These are phyloP conservation scores for Metschnikowia koreensis DNA, from an alignment of 805 yeast genomes.

Conservation along the genomic window DNA sequence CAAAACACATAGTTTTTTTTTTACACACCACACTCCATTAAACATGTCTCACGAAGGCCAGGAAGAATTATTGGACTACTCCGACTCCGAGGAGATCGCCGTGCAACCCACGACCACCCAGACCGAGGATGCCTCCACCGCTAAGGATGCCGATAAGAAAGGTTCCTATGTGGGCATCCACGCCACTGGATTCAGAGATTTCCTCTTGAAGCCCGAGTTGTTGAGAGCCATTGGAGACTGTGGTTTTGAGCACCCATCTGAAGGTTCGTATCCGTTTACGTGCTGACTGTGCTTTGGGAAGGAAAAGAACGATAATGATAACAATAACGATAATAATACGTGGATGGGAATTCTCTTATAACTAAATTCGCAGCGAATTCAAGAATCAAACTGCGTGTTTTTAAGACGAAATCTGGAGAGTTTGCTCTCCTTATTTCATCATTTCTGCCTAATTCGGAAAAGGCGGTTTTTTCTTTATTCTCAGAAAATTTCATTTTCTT, in stretches of 20 bases:
- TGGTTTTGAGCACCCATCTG: slow-evolving; percentile 99
- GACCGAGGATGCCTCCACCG: slow-evolving; percentile 49
- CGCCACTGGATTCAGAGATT: slow-evolving; percentile 98
- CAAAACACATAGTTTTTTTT: neutral
- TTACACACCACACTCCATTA: neutral
- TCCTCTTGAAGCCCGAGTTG: slow-evolving; percentile 92
- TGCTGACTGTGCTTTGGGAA: slow-evolving; percentile 2
- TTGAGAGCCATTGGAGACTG: slow-evolving; percentile 97
- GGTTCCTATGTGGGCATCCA: slow-evolving; percentile 98
- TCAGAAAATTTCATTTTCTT: no score
- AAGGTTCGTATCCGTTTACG: slow-evolving; percentile 64
- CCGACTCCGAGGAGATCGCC: slow-evolving; percentile 95
- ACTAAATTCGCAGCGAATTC: no score
- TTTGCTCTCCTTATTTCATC: no score
- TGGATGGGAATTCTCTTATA: no score
- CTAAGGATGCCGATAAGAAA: slow-evolving; percentile 73
- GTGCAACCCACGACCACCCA: slow-evolving; percentile 53
- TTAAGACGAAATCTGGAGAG: no score
- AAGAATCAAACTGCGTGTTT: no score
- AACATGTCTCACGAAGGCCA: slow-evolving; percentile 92
- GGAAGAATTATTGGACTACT: slow-evolving; percentile 98
- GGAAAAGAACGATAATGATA: neutral
- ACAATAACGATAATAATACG: no score
- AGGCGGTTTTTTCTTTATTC: no score
- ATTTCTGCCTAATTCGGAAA: no score